Base-by-base conservation (phyloP, 495 filamentous ascomycete genomes). In the Evernia prunastri region DNA sequence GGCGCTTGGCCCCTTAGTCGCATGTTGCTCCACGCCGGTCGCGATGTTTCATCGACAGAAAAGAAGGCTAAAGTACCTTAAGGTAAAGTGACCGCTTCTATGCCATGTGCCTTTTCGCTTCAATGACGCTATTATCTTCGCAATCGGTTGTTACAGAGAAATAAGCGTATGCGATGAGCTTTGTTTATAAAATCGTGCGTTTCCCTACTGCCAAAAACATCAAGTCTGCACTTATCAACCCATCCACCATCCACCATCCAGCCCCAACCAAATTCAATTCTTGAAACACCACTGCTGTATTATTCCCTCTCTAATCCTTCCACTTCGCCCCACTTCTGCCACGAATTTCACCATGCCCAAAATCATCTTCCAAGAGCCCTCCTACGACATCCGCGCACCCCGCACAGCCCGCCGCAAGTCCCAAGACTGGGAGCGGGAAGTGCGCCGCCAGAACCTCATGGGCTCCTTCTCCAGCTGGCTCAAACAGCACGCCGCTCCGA, bases 401-500 rank as follows among this genome's bases (percentile, higher is more conserved):
- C 51, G 51, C 15, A 23, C 51, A 13, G 27, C 51, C 29, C 51
- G 51, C 17, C 51, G 51, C 11, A 54, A 54, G 15, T 54, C 51
- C 51, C 29, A 54, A 17, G 51, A 54, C 51, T 54, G 51, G 51
- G 51, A 54, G 11, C 51, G 51, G 1, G 15, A 54, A 54, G 27
- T 33, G 25, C 51, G 51, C 1, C 51, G 51, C 0, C 51, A 54
- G 51, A 54, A 54, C 29, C 51, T 54, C 51, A 5, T 54, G 51
- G 51, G 51, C 29, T 33, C 51, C 27, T 0, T 54, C 29, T 54
- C 51, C 51, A 54, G 51, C 51, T 54, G 51, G 51, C 51, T 54
- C 27, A 54, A 53, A 31, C 49, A 53, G 51, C 51, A 54, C 29
- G n/a, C 51, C 29, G 51, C 51, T 0, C 51, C 51, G 6, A 54